These are phyloP conservation scores for Coemansia aciculifera DNA, from an alignment of 192 early-diverging fungal species.

Conservation along the genomic window DNA sequence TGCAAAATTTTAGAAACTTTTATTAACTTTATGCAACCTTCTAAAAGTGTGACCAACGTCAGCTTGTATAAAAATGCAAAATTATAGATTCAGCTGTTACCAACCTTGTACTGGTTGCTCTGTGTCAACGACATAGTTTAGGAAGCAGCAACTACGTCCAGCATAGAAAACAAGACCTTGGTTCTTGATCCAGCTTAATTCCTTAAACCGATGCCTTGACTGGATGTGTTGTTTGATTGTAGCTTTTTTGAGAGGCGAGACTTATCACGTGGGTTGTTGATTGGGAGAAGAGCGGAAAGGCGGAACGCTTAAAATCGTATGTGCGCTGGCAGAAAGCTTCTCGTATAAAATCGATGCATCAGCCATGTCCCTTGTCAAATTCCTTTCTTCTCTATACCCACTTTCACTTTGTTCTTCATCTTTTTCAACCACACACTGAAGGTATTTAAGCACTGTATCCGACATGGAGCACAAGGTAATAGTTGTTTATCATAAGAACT, in stretches of 20 bases:
- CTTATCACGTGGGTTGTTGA: background rate
- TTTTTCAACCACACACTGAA: background rate
- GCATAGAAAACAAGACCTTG: too few species aligned
- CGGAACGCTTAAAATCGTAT: background rate
- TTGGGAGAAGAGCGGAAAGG: background rate
- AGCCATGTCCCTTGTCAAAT: background rate
- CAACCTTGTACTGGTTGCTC: too few species aligned
- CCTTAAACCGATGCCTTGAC: background rate
- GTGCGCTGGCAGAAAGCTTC: background rate
- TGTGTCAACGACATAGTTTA: too few species aligned
- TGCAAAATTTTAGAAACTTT: too few species aligned
- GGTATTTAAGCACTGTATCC: background rate
- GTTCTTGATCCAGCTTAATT: too few species aligned
- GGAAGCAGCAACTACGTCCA: too few species aligned
- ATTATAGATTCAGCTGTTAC: too few species aligned
- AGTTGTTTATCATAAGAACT: background rate
- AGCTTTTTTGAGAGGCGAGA: background rate
- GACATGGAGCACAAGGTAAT: background rate
- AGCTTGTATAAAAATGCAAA: too few species aligned
- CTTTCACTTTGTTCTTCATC: background rate
- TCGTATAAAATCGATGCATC: background rate
- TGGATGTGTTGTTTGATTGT: background rate
- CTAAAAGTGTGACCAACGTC: too few species aligned
- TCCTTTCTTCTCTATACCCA: background rate
- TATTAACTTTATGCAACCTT: too few species aligned